phyloP scores from a whole-genome alignment of 805 yeast species.

The Citeromyces matritensis region DNA sequence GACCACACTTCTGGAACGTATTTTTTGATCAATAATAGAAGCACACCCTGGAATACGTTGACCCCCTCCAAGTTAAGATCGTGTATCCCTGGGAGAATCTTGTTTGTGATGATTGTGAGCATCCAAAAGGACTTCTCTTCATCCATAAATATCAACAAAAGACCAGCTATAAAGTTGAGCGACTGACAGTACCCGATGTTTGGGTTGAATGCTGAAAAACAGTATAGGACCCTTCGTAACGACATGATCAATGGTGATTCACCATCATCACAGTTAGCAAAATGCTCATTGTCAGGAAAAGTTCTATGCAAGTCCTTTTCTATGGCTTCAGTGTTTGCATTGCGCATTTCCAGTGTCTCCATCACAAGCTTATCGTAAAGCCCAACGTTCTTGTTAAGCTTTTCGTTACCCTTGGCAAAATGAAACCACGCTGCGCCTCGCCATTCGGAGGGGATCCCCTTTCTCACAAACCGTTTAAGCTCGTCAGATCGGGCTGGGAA shows the following conservation, averaged over 20 bases:
- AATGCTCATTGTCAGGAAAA: constrained; percentile 84
- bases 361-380: constrained; percentile 56
- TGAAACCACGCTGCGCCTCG: constrained; percentile 95
- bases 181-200: constrained; percentile 94
- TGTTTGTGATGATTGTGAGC: constrained; percentile 79
- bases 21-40: constrained; percentile 76
- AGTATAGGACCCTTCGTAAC: constrained; percentile 64
- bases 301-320: constrained; percentile 91
- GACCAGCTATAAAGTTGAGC: constrained; percentile 82
- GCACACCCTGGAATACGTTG: constrained; percentile 86
- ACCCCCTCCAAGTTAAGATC: constrained; percentile 87
- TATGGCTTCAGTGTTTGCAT: constrained; percentile 78
- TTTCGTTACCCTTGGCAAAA: constrained; percentile 66
- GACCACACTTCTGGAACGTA: constrained; percentile 74
- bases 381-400: constrained; percentile 53
- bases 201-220: constrained; percentile 79
- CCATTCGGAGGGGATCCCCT: constrained; percentile 96
- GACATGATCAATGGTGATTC: constrained; percentile 60
- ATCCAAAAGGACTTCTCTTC: constrained; percentile 94
- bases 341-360: constrained; percentile 36
- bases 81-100: constrained; percentile 83
- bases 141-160: constrained; percentile 67
- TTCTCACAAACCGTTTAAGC: constrained; percentile 66
- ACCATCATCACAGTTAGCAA: constrained; percentile 28
- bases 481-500: constrained; percentile 74